phyloP scores from a whole-genome alignment of 1,284 basidiomycete genomes.

The Ceratobasidium sp. region DNA sequence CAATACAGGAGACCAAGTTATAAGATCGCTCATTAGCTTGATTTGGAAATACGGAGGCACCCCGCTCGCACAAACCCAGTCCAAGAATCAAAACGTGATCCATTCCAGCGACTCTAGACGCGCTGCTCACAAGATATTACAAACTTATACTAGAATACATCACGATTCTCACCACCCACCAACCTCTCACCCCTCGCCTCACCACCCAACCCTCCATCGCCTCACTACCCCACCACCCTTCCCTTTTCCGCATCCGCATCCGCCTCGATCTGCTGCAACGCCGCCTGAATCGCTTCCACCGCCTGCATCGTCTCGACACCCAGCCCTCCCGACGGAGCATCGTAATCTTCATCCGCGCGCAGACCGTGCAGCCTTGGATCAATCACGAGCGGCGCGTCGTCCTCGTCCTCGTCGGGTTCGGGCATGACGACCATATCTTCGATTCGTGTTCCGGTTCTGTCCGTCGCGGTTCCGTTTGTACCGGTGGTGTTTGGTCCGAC shows the following conservation, averaged over 20 bases:
- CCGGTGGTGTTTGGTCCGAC: too few relatives aligned
- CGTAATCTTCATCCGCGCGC: neutral
- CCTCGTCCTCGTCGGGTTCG: neutral
- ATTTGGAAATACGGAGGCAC: too few relatives aligned
- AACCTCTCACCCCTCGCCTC: too few relatives aligned
- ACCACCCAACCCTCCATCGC: too few relatives aligned
- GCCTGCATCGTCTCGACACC: slow-evolving; percentile 27
- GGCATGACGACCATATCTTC: neutral
- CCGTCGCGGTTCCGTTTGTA: neutral
- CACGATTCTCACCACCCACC: too few relatives aligned
- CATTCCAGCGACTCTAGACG: too few relatives aligned
- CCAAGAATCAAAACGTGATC: too few relatives aligned
- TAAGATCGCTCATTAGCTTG: too few relatives aligned
- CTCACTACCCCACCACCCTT: neutral
- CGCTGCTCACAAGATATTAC: too few relatives aligned
- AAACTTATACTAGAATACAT: too few relatives aligned
- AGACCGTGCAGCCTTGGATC: slow-evolving; percentile 19
- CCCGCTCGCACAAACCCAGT: too few relatives aligned
- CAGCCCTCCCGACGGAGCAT: neutral
- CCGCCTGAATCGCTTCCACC: slow-evolving; percentile 33
- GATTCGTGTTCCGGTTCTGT: neutral
- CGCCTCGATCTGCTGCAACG: slow-evolving; percentile 42
- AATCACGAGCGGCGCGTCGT: slow-evolving; percentile 22
- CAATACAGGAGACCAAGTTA: too few relatives aligned
- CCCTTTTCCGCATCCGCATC: slow-evolving; percentile 20